phyloP scores from a whole-genome alignment of 257 asterid species.

The Forsythia viridissima region DNA sequence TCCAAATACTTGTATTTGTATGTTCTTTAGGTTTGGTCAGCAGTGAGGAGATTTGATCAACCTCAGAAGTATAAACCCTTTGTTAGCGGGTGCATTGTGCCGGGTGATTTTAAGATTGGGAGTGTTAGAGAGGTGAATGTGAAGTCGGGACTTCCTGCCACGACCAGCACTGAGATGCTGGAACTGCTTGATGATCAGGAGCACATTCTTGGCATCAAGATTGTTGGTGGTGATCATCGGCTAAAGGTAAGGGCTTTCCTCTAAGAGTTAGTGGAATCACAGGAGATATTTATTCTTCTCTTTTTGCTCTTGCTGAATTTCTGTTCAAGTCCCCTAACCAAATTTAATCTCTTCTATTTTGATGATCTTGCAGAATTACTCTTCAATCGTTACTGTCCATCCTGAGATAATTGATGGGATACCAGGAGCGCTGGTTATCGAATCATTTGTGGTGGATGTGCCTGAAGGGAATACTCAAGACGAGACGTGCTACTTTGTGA shows the following conservation, averaged over 20 bases:
- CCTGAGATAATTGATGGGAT: constrained; percentile 64
- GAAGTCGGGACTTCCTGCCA: constrained; percentile 96
- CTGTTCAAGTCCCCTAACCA: background rate
- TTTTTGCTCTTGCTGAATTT: background rate
- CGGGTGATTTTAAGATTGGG: constrained; percentile 73
- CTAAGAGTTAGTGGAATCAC: background rate
- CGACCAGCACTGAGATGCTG: constrained; percentile 89
- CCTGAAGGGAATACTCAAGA: constrained; percentile 83
- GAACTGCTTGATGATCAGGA: constrained; percentile 88
- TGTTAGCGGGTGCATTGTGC: constrained; percentile 70
- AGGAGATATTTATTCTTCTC: background rate
- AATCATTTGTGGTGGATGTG: constrained; percentile 81
- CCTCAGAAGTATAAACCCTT: constrained; percentile 96
- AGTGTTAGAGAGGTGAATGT: constrained; percentile 91
- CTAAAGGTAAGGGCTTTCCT: constrained; percentile 46
- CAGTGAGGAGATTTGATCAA: constrained; percentile 88
- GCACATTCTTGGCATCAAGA: constrained; percentile 78
- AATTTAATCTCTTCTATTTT: background rate
- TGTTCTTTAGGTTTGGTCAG: constrained; percentile 75
- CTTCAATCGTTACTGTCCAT: constrained; percentile 68
- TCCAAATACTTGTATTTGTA: background rate
- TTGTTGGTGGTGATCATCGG: constrained; percentile 94
- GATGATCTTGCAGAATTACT: constrained; percentile 65
- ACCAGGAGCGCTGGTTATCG: constrained; percentile 63
- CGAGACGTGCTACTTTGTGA: constrained; percentile 87